These are phyloP conservation scores for Arctium lappa DNA, from an alignment of 129 eudicot genomes.

Conservation along the genomic window DNA sequence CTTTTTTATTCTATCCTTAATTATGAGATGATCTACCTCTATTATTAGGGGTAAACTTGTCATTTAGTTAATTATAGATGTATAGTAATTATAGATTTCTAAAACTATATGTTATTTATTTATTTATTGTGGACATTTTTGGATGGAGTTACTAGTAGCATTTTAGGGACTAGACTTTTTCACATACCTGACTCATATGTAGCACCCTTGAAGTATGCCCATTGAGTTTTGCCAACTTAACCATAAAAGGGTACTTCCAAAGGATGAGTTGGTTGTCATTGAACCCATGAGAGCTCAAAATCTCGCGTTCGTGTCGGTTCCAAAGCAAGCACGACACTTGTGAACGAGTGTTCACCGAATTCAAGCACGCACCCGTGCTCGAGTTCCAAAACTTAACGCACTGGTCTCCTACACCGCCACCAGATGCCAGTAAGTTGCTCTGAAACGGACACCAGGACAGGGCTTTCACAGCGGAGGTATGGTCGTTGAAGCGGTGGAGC, in stretches of 20 bases:
- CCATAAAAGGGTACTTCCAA: slow-evolving; percentile 77
- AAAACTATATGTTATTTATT: too few species aligned
- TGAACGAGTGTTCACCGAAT: slow-evolving; percentile 56
- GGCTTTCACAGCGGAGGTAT: slow-evolving; percentile 68
- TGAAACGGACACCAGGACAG: slow-evolving; percentile 78
- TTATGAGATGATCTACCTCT: not conserved
- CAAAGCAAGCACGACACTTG: slow-evolving; percentile 63
- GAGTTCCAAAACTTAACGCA: slow-evolving; percentile 68
- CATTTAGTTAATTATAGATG: not conserved
- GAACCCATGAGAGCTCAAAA: slow-evolving; percentile 70
- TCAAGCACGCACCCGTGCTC: slow-evolving; percentile 51
- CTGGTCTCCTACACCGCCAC: slow-evolving; percentile 60
- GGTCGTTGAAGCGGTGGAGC: slow-evolving; percentile 48
- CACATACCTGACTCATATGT: slow-evolving; percentile 59
- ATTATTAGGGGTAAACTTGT: not conserved
- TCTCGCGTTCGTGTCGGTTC: slow-evolving; percentile 52
- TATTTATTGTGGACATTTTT: not conserved
- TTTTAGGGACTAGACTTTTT: not conserved
- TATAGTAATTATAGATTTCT: not conserved
- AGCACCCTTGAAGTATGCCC: slow-evolving; percentile 68
- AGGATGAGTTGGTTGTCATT: slow-evolving; percentile 51
- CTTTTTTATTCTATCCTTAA: not conserved
- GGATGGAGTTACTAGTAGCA: not conserved
- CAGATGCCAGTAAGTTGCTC: slow-evolving; percentile 58
- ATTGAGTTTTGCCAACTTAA: slow-evolving; percentile 49